Base-by-base conservation (phyloP, 1,284 basidiomycete genomes). In the Rhodotorula sp. region DNA sequence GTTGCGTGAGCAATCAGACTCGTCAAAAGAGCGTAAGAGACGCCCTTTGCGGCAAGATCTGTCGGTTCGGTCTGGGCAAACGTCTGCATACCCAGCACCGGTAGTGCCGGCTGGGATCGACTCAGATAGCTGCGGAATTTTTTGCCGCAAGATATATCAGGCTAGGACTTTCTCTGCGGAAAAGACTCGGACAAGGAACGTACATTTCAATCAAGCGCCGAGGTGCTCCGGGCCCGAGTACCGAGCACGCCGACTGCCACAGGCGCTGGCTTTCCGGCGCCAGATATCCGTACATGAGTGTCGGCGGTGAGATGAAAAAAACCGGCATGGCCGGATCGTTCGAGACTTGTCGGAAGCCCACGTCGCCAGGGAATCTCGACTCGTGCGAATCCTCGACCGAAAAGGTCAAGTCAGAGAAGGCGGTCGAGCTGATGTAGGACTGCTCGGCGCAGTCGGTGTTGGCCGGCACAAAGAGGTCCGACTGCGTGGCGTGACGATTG, bases 311-410 rank as follows among this genome's bases (percentile, higher is more conserved):
- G n/a, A 80, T 74, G 62, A 80, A 80, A 76, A 75, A 79, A 4
- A 76, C 78, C 0, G 79, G 78, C 8, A 69, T 55, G 8, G 67
- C 60, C 4, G 71, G 62, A 44, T 80, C 77, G 4, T 72, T 58
- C 18, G 78, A 78, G n/a, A 79, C 77, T 44, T 80, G 79, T 0
- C 79, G 74, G 46, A 79, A 80, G 1, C 71, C 57, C 18, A 79
- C 62, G 14, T 64, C 67, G 14, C 68, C 71, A 4, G 73, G 66
- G 8, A 62, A 22, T 18, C 15, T 14, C 24, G 46, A 33, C 56
- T 42, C 15, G 33, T 67, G 65, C n/a, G 20, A 20, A 6, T 67
- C 59, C 0, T 46, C 60, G n/a, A 56, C 46, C 6, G 54, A 49
- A 20, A 67, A 67, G 2, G 65, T 61, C 4, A 42, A 10, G 54